Evolutionary conservation across 345 rosid species (phyloP), one percentile per base, ranked within the genome.

Genomic region (Arabidopsis suecica): DNA sequence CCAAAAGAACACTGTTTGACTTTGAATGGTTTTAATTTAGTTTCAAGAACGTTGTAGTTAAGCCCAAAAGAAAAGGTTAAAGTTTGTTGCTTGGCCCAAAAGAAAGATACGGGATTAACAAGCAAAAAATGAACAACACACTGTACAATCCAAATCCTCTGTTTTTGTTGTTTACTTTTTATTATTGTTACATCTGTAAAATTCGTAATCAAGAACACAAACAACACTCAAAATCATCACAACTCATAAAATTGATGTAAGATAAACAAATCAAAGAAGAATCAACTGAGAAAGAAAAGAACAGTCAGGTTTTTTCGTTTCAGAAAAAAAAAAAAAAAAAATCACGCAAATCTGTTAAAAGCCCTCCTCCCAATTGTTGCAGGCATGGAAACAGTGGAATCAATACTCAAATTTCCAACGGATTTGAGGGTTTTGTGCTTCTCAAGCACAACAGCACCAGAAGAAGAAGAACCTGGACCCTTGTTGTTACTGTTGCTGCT

Each of bases 321-420:
- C 4, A 3, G 8, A 23, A 8, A 33, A 59, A 13, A 9, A 1
- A 1, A 5, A 25, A 9, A 4, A 23, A 41, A 4, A 71, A 79
- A 72, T 94, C 96, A 94, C 85, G 86, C 99, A 81, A 88, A 95
- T 88, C 97, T 79, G 90, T 92, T 95, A 91, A 95, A 95, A 51
- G 93, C 82, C 80, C 79, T 90, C 80, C 90, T 86, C 56, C 91
- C 97, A 57, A 90, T 79, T 0, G 87, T 74, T 12, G 88, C 89
- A 59, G 96, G 98, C 93, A 93, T 85, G 0, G 99, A 95, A 32
- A 80, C 88, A 0, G 97, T 84, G 5, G 99, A 91, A 81, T 92
- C 90, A 64, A 85, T 86, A 63, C 97, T 90, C 81, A 84, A 9
- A 66, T 88, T 80, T 47, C 93, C 89, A 18, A 84, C 20, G 34